Evolutionary conservation across 2,329 filamentous ascomycete genomes (phyloP).

Genomic region (Pseudogymnoascus sp.): DNA sequence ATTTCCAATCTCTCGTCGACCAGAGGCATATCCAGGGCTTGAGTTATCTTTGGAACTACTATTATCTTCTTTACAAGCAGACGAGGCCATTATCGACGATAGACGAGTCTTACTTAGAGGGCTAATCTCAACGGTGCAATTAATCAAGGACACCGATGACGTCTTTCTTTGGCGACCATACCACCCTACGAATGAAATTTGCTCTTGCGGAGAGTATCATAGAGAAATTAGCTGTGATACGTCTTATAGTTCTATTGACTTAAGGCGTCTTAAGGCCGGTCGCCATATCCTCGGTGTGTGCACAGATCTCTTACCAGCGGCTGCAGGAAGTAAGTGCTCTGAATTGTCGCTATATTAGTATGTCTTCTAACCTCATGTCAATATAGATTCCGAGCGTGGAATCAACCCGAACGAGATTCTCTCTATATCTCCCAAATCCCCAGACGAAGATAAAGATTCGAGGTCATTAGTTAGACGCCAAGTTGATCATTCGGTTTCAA

Average conservation of each 20-base stretch:
- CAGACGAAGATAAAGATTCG: neutral
- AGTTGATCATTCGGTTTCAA: neutral
- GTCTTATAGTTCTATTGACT: neutral
- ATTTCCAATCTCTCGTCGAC: neutral
- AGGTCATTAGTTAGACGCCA: neutral
- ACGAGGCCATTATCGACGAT: neutral
- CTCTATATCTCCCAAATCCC: neutral
- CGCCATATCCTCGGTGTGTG: neutral
- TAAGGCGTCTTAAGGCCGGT: neutral
- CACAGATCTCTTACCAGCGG: neutral
- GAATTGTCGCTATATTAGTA: neutral
- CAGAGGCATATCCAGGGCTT: neutral
- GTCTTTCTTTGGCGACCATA: neutral
- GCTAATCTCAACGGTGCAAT: neutral
- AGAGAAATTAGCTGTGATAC: neutral
- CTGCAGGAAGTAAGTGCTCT: neutral
- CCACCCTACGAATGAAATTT: neutral
- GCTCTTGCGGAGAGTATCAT: neutral
- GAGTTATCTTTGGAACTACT: neutral
- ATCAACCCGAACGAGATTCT: neutral
- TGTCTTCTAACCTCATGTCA: neutral
- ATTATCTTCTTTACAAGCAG: neutral
- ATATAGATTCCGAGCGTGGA: neutral
- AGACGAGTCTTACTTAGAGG: neutral
- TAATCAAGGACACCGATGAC: neutral